Conservation (phyloP, 176 grass and related monocot species). For the Musa beccarii region DNA sequence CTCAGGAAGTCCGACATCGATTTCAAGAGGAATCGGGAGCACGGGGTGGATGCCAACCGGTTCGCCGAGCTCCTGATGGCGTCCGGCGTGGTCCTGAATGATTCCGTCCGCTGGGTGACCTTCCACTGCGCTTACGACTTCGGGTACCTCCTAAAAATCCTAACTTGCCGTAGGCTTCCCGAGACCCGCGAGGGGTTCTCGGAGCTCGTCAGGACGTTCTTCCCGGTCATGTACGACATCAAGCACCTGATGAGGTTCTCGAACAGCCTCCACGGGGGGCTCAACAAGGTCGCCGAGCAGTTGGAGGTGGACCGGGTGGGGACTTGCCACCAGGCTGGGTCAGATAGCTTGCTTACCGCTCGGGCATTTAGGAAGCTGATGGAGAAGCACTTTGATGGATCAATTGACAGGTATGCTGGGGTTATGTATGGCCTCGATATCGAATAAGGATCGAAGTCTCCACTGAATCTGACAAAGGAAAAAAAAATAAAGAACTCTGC, state of each 20-base stretch:
- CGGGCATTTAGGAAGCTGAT: not conserved
- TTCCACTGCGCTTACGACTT: conserved; percentile 2
- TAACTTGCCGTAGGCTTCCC: not conserved
- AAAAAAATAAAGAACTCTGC: too few species aligned
- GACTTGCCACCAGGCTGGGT: not conserved
- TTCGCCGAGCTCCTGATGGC: not conserved
- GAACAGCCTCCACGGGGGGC: conserved; percentile 1
- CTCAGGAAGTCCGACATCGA: not conserved
- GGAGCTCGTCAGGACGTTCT: not conserved
- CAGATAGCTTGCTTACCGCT: conserved; percentile 5
- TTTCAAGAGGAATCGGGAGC: not conserved
- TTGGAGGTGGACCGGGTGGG: not conserved
- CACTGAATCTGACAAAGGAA: too few species aligned
- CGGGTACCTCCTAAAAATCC: not conserved
- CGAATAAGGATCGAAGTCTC: not conserved
- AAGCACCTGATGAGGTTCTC: conserved; percentile 6
- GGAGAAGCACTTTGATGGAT: not conserved
- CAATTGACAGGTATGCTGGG: not conserved
- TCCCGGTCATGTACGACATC: not conserved
- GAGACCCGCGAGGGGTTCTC: not conserved
- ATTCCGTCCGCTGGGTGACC: not conserved
- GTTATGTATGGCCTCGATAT: conserved; percentile 1
- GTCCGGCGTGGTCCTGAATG: not conserved
- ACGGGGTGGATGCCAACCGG: not conserved
- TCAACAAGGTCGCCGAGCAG: not conserved